These are phyloP conservation scores for Arabidopsis hybrid DNA, from an alignment of 441 rosid genomes.

Conservation along the genomic window DNA sequence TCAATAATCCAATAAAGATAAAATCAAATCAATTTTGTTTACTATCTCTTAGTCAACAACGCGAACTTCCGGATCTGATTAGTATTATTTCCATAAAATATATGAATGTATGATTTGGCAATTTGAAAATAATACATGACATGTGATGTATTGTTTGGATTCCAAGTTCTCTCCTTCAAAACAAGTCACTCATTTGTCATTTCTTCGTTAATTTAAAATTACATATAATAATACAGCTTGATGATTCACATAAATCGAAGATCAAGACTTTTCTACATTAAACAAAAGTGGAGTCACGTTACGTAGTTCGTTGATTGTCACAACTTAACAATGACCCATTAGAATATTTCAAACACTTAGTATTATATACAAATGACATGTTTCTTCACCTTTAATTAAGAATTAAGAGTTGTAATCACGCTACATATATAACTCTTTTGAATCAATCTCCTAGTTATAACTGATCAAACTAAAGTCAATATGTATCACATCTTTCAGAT, in stretches of 20 bases:
- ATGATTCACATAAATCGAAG: constrained; percentile 30
- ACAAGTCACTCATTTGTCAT: constrained; percentile 16
- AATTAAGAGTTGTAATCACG: constrained; percentile 22
- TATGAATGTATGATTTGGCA: not conserved
- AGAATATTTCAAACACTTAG: constrained; percentile 16
- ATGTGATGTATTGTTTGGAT: constrained; percentile 25
- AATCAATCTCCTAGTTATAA: constrained; percentile 15
- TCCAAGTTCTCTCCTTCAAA: constrained; percentile 15
- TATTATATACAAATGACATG: not conserved
- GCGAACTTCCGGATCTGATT: constrained; percentile 32
- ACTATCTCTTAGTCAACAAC: constrained; percentile 24
- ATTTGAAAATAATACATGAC: constrained; percentile 17
- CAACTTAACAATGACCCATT: constrained; percentile 32
- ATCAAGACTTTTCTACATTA: constrained; percentile 23
- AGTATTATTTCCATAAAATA: not conserved
- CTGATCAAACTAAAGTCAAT: constrained; percentile 22
- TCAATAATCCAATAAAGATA: not conserved
- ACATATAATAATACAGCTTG: constrained; percentile 9
- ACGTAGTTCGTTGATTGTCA: constrained; percentile 27
- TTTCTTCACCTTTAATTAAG: constrained; percentile 12
- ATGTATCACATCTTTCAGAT: constrained; percentile 37
- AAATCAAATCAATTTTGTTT: constrained; percentile 10
- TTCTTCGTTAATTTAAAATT: not conserved
- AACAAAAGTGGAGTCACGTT: constrained; percentile 34
- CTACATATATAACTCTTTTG: constrained; percentile 27